Evolutionary conservation across 1,139 yeast species (phyloP).

Genomic region (Eremothecium sinecaudum): DNA sequence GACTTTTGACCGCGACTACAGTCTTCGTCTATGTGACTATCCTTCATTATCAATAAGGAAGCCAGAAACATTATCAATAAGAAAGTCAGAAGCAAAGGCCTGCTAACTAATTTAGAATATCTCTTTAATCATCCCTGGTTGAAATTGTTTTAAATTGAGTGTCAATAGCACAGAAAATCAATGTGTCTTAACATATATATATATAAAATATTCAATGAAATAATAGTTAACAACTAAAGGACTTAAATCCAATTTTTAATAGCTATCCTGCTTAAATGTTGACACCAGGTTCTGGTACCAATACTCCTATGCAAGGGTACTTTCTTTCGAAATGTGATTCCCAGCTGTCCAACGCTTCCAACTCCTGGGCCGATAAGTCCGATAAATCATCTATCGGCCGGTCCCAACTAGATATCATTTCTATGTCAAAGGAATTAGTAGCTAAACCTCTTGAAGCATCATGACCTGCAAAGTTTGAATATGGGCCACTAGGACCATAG

Average conservation of each 20-base stretch:
- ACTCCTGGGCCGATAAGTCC: slow-evolving; percentile 55
- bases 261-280: slow-evolving; percentile 12
- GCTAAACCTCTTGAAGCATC: slow-evolving; percentile 96
- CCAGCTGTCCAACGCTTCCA: slow-evolving; percentile 72
- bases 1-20: slow-evolving; percentile 10
- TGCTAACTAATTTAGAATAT: too few relatives aligned
- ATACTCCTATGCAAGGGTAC: slow-evolving; percentile 59
- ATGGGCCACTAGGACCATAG: slow-evolving; percentile 96
- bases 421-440: slow-evolving; percentile 71
- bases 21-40: slow-evolving; percentile 15
- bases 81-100: too few relatives aligned
- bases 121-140: too few relatives aligned
- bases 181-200: too few relatives aligned
- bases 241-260: too few relatives aligned
- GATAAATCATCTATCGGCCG: slow-evolving; percentile 64
- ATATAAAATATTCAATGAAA: too few relatives aligned
- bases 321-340: slow-evolving; percentile 71
- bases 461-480: slow-evolving; percentile 90
- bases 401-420: slow-evolving; percentile 47
- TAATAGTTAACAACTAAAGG: too few relatives aligned
- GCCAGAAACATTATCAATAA: neutral
- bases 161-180: too few relatives aligned
- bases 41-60: slow-evolving; percentile 13
- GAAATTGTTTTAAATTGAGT: too few relatives aligned
- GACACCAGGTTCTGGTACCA: slow-evolving; percentile 34